phyloP scores from a whole-genome alignment of 1,284 basidiomycete genomes.

The Trichosporon coremiiforme region DNA sequence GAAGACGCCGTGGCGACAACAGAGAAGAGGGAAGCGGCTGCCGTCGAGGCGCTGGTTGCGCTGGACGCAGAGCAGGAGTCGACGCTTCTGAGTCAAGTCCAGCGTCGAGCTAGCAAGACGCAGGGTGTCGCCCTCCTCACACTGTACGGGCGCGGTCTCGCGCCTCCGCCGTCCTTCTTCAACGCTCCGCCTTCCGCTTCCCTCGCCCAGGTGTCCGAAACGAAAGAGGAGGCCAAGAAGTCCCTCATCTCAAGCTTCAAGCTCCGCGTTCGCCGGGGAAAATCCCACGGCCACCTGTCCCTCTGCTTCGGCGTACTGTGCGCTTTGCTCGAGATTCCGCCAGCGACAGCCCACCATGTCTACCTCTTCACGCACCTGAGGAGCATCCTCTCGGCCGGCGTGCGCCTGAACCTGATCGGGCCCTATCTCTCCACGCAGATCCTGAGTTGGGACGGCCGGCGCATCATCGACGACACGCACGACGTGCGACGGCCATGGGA shows the following conservation, averaged over 20 bases:
- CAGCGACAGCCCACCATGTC: constrained; percentile 73
- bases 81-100: constrained; percentile 86
- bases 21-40: constrained; percentile 28
- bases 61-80: constrained; percentile 80
- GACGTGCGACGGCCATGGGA: constrained; percentile 18
- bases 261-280: constrained; percentile 64
- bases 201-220: constrained; percentile 25
- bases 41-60: constrained; percentile 59
- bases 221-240: constrained; percentile 26
- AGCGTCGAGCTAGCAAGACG: constrained; percentile 79
- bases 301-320: constrained; percentile 87
- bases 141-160: constrained; percentile 80
- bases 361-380: constrained; percentile 92
- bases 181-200: background rate
- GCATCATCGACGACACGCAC: constrained; percentile 63
- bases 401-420: constrained; percentile 86
- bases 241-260: constrained; percentile 69
- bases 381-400: constrained; percentile 82
- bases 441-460: constrained; percentile 70
- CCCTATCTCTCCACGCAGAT: constrained; percentile 91
- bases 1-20: constrained; percentile 25
- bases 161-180: constrained; percentile 57
- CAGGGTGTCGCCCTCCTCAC: constrained; percentile 93
- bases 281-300: constrained; percentile 76
- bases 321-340: constrained; percentile 67